phyloP scores from a whole-genome alignment of 768 basidiomycete species.

The Suillus discolor region DNA sequence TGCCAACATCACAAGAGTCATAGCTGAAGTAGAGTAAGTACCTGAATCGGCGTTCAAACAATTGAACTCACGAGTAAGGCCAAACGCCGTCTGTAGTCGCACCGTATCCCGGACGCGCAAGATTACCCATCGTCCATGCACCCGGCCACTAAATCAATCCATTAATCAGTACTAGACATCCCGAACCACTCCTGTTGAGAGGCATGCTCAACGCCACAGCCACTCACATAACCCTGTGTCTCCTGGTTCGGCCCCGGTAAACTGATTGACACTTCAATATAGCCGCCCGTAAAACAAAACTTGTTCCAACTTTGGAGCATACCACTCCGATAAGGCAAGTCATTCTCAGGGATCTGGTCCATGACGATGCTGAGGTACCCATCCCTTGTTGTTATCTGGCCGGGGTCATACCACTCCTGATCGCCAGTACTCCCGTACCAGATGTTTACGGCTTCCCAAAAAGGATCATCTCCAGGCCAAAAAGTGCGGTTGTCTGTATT shows the following conservation, averaged over 20 bases:
- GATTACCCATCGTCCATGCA: constrained; percentile 88
- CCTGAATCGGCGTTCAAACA: background rate
- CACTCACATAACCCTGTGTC: constrained; percentile 48
- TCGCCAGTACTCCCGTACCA: constrained; percentile 77
- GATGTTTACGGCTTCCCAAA: constrained; percentile 70
- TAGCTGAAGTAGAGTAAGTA: constrained; percentile 36
- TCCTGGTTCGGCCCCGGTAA: constrained; percentile 62
- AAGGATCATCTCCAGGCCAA: constrained; percentile 64
- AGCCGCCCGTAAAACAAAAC: constrained; percentile 80
- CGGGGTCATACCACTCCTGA: constrained; percentile 76
- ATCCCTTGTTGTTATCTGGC: constrained; percentile 62
- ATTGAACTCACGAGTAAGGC: constrained; percentile 68
- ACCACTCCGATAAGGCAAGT: constrained; percentile 64
- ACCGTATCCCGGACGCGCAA: constrained; percentile 79
- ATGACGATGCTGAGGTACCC: constrained; percentile 73
- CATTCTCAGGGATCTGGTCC: constrained; percentile 56
- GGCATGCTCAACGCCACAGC: background rate
- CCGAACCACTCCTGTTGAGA: background rate
- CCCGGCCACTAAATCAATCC: constrained; percentile 67
- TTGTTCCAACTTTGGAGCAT: constrained; percentile 94
- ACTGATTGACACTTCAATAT: constrained; percentile 65
- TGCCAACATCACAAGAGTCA: constrained; percentile 60
- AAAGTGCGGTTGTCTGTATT: constrained; percentile 54
- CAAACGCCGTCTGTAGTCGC: constrained; percentile 81
- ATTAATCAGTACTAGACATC: background rate